Evolutionary conservation across 2,329 filamentous ascomycete species (phyloP), one percentile per base, ranked within the genome.

Genomic region (Penicillium sp.): DNA sequence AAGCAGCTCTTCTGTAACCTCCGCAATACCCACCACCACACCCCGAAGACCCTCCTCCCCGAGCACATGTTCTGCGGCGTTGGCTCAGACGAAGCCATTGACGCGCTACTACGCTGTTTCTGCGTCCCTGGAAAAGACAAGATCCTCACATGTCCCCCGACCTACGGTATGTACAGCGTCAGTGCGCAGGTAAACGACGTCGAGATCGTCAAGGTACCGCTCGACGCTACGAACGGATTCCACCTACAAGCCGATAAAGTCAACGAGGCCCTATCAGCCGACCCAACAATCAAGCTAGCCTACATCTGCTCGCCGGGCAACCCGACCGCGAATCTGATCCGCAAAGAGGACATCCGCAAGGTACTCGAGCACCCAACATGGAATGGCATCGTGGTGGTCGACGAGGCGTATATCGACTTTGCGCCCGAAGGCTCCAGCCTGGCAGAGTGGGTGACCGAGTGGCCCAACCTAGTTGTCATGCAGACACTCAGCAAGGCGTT

Each of bases 401-500:
- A 98, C 68, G 93, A 98, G 72, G 93, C 93, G 17, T 98, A 98
- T 71, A 83, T 98, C 61, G 93, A 98, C 72, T 98, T 97, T 64
- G 85, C 90, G 6, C 82, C 83, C 6, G 82, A 85, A 42, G 83
- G 80, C 24, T 78, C 87, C 37, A 94, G 87, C 57, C 78, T 97
- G 24, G 91, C 93, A 24, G 87, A 95, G 70, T 95, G 88, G 85
- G 90, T 95, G 1, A 77, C 80, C 32, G 89, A 95, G 63, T 94
- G 87, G 81, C 90, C 91, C 44, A 98, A 98, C 69, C 77, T 98
- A 24, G 89, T 96, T 17, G 90, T 98, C 50, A 88, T 97, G 87
- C 93, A 98, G 75, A 98, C 93, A 1, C 78, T 97, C n/a, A 95
- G 87, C 62, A 98, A 98, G 70, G 93, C 89, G 0, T 98, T 98